These are phyloP conservation scores for Physocladia obscura DNA, from an alignment of 192 early-diverging fungal species.

Conservation along the genomic window DNA sequence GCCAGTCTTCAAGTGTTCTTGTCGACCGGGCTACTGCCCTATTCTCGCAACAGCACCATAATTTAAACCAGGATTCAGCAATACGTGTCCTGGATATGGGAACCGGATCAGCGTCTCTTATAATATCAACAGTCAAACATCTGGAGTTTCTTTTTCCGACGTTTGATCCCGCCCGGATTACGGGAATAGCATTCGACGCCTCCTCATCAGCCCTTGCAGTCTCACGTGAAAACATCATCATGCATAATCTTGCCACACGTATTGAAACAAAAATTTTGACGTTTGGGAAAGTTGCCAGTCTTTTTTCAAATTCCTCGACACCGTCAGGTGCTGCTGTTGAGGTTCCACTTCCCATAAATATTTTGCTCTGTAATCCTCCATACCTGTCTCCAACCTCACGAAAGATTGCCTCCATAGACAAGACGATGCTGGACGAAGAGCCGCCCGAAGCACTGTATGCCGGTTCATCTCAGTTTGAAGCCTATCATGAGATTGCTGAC, in stretches of 20 bases:
- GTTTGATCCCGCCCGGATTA: neutral
- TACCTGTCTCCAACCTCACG: neutral
- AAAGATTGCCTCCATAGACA: neutral
- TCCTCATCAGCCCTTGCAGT: slow-evolving; percentile 5
- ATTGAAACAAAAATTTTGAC: neutral
- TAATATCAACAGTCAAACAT: slow-evolving; percentile 4
- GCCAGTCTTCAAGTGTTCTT: neutral
- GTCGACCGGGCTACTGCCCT: neutral
- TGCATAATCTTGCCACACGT: neutral
- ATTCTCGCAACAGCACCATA: neutral
- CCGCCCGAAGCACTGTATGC: neutral
- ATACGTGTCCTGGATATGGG: slow-evolving; percentile 19
- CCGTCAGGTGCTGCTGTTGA: neutral
- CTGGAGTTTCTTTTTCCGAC: neutral
- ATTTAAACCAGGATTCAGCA: neutral
- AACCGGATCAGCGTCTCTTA: slow-evolving; percentile 17
- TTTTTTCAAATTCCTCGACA: neutral
- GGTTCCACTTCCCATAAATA: neutral
- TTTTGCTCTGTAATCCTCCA: slow-evolving; percentile 8
- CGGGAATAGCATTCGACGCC: slow-evolving; percentile 14
- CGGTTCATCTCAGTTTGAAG: slow-evolving; percentile 6
- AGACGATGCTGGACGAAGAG: slow-evolving; percentile 7
- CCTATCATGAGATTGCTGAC: slow-evolving; percentile 3
- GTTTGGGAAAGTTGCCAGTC: neutral
- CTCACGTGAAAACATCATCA: neutral